These are phyloP conservation scores for Echria macrotheca DNA, from an alignment of 495 filamentous ascomycete genomes.

Conservation along the genomic window DNA sequence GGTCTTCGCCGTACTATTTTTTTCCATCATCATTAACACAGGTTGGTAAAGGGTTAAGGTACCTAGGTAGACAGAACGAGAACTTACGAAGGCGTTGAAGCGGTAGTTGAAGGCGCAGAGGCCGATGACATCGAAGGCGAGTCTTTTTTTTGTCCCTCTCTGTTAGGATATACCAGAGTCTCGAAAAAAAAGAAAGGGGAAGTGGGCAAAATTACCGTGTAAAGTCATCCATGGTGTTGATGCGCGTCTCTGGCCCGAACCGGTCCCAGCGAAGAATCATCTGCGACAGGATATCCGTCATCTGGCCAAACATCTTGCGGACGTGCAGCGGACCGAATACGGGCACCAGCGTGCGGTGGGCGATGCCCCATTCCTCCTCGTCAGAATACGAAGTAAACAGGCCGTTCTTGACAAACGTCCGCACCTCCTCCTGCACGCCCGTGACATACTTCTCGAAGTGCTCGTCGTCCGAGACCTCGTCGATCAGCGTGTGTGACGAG, in stretches of 20 bases:
- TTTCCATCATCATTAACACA: no score
- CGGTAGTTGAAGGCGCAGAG: slow-evolving; percentile 58
- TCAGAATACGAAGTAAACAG: slow-evolving; percentile 60
- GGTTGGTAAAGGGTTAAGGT: no score
- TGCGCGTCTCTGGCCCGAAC: slow-evolving; percentile 49
- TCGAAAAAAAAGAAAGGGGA: no score
- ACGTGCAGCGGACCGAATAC: slow-evolving; percentile 69
- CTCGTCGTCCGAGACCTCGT: slow-evolving; percentile 64
- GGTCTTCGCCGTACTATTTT: slow-evolving; percentile 52
- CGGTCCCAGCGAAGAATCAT: slow-evolving; percentile 69
- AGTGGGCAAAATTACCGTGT: slow-evolving; percentile 51
- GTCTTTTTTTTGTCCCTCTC: background rate
- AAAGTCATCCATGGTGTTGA: slow-evolving; percentile 63
- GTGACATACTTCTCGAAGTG: slow-evolving; percentile 55
- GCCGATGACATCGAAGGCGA: slow-evolving; percentile 47
- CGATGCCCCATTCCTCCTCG: slow-evolving; percentile 64
- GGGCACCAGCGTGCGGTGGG: slow-evolving; percentile 61
- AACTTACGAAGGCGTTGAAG: slow-evolving; percentile 63
- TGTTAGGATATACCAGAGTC: background rate
- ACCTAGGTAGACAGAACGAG: no score
- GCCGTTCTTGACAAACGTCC: slow-evolving; percentile 57
- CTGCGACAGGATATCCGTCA: slow-evolving; percentile 67
- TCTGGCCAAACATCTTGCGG: slow-evolving; percentile 64
- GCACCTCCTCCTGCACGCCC: slow-evolving; percentile 40
- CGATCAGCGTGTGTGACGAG: slow-evolving; percentile 45